Evolutionary conservation across 345 rosid species (phyloP).

Genomic region (Eucalyptus regnans): DNA sequence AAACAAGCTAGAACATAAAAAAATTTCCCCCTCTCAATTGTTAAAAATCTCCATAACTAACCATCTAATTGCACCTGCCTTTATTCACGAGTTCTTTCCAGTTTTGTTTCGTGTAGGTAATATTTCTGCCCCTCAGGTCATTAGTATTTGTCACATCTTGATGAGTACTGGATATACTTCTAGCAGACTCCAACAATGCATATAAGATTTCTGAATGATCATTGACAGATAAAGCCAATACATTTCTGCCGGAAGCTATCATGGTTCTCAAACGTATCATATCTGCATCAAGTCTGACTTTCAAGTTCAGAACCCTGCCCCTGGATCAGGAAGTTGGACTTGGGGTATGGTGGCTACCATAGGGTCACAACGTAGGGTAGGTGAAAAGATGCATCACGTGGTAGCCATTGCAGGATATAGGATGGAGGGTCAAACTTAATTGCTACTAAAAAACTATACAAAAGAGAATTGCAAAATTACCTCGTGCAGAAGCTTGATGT

Average conservation of each 20-base stretch:
- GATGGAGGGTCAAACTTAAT: background rate
- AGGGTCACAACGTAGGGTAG: background rate
- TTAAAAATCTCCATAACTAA: background rate
- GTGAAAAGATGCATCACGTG: background rate
- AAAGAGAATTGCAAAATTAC: slow-evolving; percentile 17
- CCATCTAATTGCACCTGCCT: background rate
- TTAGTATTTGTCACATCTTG: background rate
- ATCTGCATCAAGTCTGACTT: background rate
- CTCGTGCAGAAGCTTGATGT: slow-evolving; percentile 68
- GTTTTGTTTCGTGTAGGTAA: background rate
- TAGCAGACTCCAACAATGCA: background rate
- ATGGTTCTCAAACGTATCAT: background rate
- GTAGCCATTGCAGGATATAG: background rate
- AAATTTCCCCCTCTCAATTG: background rate
- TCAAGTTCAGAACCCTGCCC: background rate
- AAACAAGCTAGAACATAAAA: background rate
- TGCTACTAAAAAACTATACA: background rate
- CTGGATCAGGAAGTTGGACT: background rate
- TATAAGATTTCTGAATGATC: background rate
- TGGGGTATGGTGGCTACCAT: background rate
- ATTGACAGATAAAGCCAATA: background rate
- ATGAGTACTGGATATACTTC: background rate
- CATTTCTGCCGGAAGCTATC: background rate
- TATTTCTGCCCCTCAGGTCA: background rate
- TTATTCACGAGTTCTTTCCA: background rate